Evolutionary conservation across 768 basidiomycete species (phyloP), one percentile per base, ranked within the genome.

Genomic region (Megacollybia marginata): DNA sequence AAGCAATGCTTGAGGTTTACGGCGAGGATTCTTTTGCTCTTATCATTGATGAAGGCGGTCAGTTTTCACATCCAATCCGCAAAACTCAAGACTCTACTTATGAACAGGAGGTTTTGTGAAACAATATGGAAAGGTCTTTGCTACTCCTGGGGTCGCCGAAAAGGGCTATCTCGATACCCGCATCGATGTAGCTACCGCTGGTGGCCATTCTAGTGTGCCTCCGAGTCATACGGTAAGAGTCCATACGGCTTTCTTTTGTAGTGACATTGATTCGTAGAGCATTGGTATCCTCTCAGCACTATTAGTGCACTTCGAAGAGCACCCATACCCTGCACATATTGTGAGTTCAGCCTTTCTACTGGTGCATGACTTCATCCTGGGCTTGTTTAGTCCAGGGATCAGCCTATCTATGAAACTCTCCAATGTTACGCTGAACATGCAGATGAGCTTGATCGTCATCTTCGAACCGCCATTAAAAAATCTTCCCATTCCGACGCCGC

Each of bases 151-250:
- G 5, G 63, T 77, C 12, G 69, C 69, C 1, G 79, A 82, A 59
- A 82, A 79, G 58, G 82, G 82, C 9, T 71, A 68, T 35, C 44
- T 75, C 7, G 62, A 77, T 47, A 51, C 75, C 4, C 61, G 58
- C 23, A 58, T 83, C 15, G 66, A 73, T 32, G 74, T 83, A 9
- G 55, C 64, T 35, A 66, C 75, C 2, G 65, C 74, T 0, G 84
- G 85, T 5, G 84, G 85, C 0, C 85, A 85, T 55, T 83, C 83
- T 3, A 78, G 76, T 55, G 62, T 82, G 4, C 85, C 85, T 13
- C 80, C 79, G 11, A 51, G 58, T 9, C 83, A 88, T 52, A 87
- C 85, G 2, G 80, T 71, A 55, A 23, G 16, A 42, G 28, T 34
- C 44, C 5, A 35, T 20, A 40, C 13, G 35, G 28, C 36, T 15